Percentiles rank a stretch among this genome's conserved stretches.
phyloP scores from a whole-genome alignment of 2,329 filamentous ascomycete genomes.

The Pseudopithomyces maydicus region DNA sequence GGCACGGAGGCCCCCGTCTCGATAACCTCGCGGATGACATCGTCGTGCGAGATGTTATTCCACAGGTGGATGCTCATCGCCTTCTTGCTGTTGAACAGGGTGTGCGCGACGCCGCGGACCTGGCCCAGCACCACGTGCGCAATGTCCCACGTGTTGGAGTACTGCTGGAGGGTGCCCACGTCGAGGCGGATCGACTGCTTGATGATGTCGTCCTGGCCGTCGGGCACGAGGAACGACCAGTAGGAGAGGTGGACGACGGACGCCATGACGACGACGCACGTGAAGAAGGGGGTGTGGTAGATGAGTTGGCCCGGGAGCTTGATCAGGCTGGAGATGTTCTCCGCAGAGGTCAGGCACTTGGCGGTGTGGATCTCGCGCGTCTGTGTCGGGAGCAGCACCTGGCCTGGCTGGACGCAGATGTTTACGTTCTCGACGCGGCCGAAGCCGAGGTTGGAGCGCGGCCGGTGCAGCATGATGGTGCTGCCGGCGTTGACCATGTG shows the following conservation, averaged over 20 bases:
- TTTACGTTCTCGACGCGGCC: conserved; percentile 51
- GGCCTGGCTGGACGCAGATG: conserved; percentile 67
- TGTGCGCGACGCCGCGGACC: conserved; percentile 78
- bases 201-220: conserved; percentile 66
- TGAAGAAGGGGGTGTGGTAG: conserved; percentile 64
- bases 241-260: conserved; percentile 62
- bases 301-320: conserved; percentile 74
- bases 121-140: conserved; percentile 72
- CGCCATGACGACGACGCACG: conserved; percentile 47
- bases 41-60: conserved; percentile 41
- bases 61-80: conserved; percentile 47
- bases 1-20: conserved; percentile 39
- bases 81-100: conserved; percentile 61
- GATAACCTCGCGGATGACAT: conserved; percentile 41
- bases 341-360: conserved; percentile 80
- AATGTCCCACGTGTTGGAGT: conserved; percentile 74
- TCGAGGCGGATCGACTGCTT: conserved; percentile 80
- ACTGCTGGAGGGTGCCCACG: conserved; percentile 72
- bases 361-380: conserved; percentile 70
- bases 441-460: conserved; percentile 46
- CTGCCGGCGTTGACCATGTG: conserved; percentile 69
- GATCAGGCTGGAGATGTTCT: conserved; percentile 75
- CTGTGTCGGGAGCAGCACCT: conserved; percentile 57
- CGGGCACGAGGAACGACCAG: conserved; percentile 63
- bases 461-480: conserved; percentile 52